phyloP scores from a whole-genome alignment of 306 rosid species.

The Ceratonia siliqua region DNA sequence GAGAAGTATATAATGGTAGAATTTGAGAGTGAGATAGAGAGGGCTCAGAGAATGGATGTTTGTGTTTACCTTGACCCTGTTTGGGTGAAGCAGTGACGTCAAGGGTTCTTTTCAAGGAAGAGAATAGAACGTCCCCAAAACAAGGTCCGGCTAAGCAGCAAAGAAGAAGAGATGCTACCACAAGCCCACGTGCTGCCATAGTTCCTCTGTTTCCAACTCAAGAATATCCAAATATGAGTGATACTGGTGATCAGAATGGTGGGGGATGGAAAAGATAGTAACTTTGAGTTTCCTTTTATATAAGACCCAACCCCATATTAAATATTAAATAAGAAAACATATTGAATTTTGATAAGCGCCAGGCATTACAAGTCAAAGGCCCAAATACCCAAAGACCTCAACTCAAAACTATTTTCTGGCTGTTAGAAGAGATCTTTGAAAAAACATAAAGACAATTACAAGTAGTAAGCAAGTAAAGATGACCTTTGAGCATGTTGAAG shows the following conservation, averaged over 20 bases:
- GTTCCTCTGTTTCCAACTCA: slow-evolving; percentile 5
- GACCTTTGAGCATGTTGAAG: slow-evolving; percentile 35
- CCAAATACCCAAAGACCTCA: slow-evolving; percentile 8
- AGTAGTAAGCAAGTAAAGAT: neutral
- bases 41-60: neutral
- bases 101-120: slow-evolving; percentile 59
- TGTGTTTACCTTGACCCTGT: slow-evolving; percentile 54
- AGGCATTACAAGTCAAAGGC: slow-evolving; percentile 30
- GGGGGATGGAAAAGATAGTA: neutral
- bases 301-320: neutral
- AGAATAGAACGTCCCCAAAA: slow-evolving; percentile 48
- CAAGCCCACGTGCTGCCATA: slow-evolving; percentile 62
- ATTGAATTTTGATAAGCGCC: neutral
- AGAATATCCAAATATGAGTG: slow-evolving; percentile 26
- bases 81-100: slow-evolving; percentile 69
- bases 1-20: neutral
- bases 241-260: neutral
- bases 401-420: neutral
- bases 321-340: neutral
- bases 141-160: slow-evolving; percentile 55
- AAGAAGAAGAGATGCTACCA: slow-evolving; percentile 56
- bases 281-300: slow-evolving; percentile 29
- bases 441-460: too few relatives aligned
- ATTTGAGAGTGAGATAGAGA: neutral
- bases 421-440: neutral